These are phyloP conservation scores for Sherardia arvensis DNA, from an alignment of 257 asterid genomes.

Conservation along the genomic window DNA sequence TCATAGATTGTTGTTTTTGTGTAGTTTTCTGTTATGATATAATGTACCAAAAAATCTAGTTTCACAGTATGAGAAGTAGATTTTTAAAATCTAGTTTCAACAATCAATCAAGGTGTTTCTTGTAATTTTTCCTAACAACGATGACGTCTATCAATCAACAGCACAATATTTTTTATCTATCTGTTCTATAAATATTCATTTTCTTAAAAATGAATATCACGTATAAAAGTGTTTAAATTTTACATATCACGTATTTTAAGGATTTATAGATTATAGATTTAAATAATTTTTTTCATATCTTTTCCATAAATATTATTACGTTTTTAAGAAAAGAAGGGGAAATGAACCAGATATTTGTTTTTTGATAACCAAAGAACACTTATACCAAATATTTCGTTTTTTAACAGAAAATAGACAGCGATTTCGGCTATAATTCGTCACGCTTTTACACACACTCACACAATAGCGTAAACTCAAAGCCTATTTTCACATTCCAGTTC, in stretches of 20 bases:
- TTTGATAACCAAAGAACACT: not conserved
- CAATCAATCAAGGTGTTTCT: no score
- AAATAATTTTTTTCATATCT: no score
- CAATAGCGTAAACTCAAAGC: slow-evolving; percentile 41
- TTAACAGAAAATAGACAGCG: not conserved
- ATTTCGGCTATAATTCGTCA: not conserved
- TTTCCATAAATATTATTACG: no score
- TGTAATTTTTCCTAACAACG: no score
- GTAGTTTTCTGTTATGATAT: not conserved
- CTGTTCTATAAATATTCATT: no score
- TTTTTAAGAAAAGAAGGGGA: not conserved
- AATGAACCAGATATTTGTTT: not conserved
- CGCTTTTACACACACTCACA: not conserved
- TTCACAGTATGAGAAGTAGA: not conserved
- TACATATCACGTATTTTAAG: no score
- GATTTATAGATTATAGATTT: no score
- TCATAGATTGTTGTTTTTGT: not conserved
- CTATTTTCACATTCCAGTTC: not conserved
- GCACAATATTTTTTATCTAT: no score
- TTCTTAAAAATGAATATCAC: no score
- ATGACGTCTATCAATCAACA: no score
- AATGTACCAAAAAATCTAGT: not conserved
- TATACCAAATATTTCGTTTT: not conserved
- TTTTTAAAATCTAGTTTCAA: not conserved
- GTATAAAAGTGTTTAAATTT: no score